Percentiles rank a stretch among this genome's conserved stretches.
phyloP scores from a whole-genome alignment of 2,329 filamentous ascomycete genomes.

The Alternaria sp. region DNA sequence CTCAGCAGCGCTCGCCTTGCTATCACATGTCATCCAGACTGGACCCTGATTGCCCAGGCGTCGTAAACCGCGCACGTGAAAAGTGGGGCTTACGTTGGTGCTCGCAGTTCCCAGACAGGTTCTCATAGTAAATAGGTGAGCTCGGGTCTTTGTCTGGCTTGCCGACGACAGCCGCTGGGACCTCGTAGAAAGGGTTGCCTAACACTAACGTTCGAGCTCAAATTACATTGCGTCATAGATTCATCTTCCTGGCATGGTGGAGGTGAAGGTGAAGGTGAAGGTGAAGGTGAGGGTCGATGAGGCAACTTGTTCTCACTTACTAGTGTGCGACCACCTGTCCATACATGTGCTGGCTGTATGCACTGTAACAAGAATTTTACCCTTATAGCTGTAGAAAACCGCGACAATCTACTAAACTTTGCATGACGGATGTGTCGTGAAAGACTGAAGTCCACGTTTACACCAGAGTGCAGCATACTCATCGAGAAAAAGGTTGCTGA shows the following conservation, averaged over 20 bases:
- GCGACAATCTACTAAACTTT: too few species aligned
- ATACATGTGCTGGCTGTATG: too few species aligned
- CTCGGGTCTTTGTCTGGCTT: slow-evolving; percentile 11
- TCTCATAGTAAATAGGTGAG: slow-evolving; percentile 12
- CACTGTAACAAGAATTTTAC: too few species aligned
- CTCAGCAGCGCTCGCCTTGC: not conserved
- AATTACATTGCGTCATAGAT: not conserved
- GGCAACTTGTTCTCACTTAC: too few species aligned
- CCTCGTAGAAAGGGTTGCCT: slow-evolving; percentile 6
- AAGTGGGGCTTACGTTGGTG: slow-evolving; percentile 8
- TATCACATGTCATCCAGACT: not conserved
- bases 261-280: not conserved
- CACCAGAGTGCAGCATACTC: too few species aligned
- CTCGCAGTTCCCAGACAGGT: slow-evolving; percentile 10
- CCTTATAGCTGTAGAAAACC: too few species aligned
- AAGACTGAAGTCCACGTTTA: not conserved
- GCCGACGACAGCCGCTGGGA: slow-evolving; percentile 7
- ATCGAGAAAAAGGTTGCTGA: too few species aligned
- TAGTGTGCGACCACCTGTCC: too few species aligned
- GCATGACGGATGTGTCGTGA: not conserved
- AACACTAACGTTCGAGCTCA: not conserved
- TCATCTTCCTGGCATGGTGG: not conserved
- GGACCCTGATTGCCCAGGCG: not conserved
- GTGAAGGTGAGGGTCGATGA: not conserved
- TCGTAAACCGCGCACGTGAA: not conserved